A percentile compares a stretch with the other conserved stretches of the same genome.
These are phyloP conservation scores for Nicotiana attenuata DNA, from an alignment of 257 asterid genomes.

Conservation along the genomic window DNA sequence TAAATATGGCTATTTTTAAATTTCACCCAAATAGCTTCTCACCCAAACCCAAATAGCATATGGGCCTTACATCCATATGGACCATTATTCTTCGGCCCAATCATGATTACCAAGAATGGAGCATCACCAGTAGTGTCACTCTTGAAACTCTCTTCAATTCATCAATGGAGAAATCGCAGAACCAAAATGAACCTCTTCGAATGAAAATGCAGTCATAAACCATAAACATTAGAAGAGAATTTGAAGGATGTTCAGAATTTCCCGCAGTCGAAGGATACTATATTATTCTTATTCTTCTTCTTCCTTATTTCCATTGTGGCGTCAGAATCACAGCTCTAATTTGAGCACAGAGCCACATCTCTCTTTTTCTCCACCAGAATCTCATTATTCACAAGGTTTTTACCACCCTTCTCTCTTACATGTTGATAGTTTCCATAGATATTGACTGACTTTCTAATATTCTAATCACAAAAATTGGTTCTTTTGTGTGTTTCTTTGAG, in stretches of 20 bases:
- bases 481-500: background rate
- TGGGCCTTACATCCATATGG: background rate
- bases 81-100: background rate
- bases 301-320: background rate
- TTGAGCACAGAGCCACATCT: background rate
- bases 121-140: background rate
- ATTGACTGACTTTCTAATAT: background rate
- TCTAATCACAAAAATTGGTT: background rate
- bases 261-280: background rate
- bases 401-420: background rate
- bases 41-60: background rate
- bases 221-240: background rate
- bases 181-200: background rate
- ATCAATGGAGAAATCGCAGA: background rate
- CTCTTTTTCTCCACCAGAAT: background rate
- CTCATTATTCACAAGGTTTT: slow-evolving; percentile 1
- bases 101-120: background rate
- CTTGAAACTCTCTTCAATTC: background rate
- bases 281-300: background rate
- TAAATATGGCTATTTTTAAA: too few species aligned
- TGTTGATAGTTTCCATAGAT: background rate
- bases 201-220: background rate
- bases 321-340: background rate
- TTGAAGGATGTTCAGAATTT: background rate
- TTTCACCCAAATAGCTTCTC: too few species aligned